Evolutionary conservation across 2,329 filamentous ascomycete genomes (phyloP).

Genomic region (Talaromyces sp.): DNA sequence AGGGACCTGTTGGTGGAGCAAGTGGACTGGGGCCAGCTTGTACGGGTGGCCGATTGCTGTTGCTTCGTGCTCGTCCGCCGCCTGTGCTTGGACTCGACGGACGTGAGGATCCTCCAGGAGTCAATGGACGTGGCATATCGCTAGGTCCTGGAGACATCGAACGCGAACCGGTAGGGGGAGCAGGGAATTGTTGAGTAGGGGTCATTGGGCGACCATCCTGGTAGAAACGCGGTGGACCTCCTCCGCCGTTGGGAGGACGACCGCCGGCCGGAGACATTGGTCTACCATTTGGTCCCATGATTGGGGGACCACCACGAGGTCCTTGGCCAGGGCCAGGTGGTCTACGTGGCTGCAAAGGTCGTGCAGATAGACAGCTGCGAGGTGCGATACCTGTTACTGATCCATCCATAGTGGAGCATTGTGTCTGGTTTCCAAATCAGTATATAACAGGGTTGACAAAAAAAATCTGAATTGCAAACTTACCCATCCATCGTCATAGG

Average conservation of each 20-base stretch:
- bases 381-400: conserved; percentile 90
- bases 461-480: conserved; percentile 33
- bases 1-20: conserved; percentile 14
- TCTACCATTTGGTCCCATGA: conserved; percentile 12
- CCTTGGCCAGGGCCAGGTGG: conserved; percentile 33
- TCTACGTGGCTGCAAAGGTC: conserved; percentile 76
- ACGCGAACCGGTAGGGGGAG: conserved; percentile 22
- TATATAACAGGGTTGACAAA: conserved; percentile 25
- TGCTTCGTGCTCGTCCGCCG: conserved; percentile 17
- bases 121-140: conserved; percentile 8
- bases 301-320: conserved; percentile 5
- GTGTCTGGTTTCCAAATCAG: conserved; percentile 54
- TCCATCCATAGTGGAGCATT: conserved; percentile 85
- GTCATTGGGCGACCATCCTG: conserved; percentile 26
- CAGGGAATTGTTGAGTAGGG: conserved; percentile 22
- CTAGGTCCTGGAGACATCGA: conserved; percentile 24
- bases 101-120: conserved; percentile 32
- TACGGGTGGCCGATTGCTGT: conserved; percentile 27
- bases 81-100: conserved; percentile 34
- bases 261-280: conserved; percentile 41
- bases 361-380: conserved; percentile 85
- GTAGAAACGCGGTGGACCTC: conserved; percentile 15
- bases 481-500: conserved; percentile 98
- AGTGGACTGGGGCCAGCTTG: conserved; percentile 21
- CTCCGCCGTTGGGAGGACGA: conserved; percentile 10